phyloP scores from a whole-genome alignment of 495 filamentous ascomycete species.

The Penicillium malachiteum region DNA sequence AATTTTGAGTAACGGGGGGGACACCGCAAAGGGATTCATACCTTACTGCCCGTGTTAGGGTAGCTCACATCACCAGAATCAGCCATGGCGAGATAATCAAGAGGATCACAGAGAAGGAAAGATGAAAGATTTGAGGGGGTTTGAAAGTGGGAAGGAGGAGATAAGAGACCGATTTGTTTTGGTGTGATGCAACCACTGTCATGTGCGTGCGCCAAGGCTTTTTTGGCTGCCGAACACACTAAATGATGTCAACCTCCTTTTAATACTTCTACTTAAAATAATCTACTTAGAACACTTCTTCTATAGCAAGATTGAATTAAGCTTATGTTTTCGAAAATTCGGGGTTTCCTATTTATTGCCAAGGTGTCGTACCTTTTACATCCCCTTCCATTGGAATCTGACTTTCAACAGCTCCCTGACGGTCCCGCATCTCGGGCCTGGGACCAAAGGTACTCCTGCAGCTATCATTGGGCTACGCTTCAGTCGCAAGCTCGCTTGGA shows the following conservation, averaged over 20 bases:
- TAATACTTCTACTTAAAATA: background rate
- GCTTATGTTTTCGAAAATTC: too few relatives aligned
- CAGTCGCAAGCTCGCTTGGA: background rate
- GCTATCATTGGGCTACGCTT: background rate
- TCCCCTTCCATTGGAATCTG: background rate
- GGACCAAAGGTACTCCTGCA: background rate
- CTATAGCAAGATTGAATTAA: background rate
- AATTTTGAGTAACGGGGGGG: background rate
- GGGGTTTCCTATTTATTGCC: too few relatives aligned
- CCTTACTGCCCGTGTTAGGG: constrained; percentile 46
- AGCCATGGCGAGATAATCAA: constrained; percentile 22
- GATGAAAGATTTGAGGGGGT: constrained; percentile 14
- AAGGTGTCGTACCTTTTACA: background rate
- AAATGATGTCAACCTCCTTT: constrained; percentile 15
- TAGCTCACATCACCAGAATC: constrained; percentile 42
- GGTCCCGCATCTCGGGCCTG: background rate
- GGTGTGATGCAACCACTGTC: constrained; percentile 20
- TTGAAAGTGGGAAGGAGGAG: constrained; percentile 8
- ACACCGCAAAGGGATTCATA: constrained; percentile 18
- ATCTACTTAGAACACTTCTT: background rate
- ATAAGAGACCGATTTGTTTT: constrained; percentile 21
- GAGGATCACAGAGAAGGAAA: constrained; percentile 1
- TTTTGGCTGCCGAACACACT: constrained; percentile 5
- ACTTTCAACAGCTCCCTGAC: background rate
- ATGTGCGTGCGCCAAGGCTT: constrained; percentile 22